These are phyloP conservation scores for Macaranga tanarius DNA, from an alignment of 441 rosid genomes.

Conservation along the genomic window DNA sequence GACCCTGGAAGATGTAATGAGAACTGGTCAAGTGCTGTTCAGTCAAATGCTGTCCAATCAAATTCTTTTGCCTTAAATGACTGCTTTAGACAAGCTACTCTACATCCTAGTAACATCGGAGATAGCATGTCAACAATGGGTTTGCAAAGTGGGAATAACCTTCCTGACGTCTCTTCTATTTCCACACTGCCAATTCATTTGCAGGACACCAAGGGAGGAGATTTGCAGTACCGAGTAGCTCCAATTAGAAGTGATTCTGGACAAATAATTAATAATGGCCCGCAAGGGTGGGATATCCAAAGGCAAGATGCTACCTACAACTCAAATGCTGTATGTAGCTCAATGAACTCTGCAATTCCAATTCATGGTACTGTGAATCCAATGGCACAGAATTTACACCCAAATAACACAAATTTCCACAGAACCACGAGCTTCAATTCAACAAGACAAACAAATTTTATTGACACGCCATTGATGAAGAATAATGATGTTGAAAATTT, in stretches of 20 bases:
- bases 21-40: slow-evolving; percentile 49
- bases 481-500: slow-evolving; percentile 36
- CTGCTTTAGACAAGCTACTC: slow-evolving; percentile 32
- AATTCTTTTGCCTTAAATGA: slow-evolving; percentile 31
- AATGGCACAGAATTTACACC: slow-evolving; percentile 36
- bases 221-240: slow-evolving; percentile 31
- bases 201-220: slow-evolving; percentile 34
- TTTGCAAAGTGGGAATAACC: slow-evolving; percentile 37
- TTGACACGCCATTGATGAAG: slow-evolving; percentile 36
- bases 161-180: slow-evolving; percentile 33
- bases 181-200: slow-evolving; percentile 28
- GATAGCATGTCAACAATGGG: slow-evolving; percentile 39
- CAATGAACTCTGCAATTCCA: slow-evolving; percentile 36
- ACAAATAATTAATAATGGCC: slow-evolving; percentile 28
- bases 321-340: slow-evolving; percentile 31
- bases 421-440: slow-evolving; percentile 41
- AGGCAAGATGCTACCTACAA: slow-evolving; percentile 31
- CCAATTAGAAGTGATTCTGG: slow-evolving; percentile 26
- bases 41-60: slow-evolving; percentile 34
- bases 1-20: slow-evolving; percentile 40
- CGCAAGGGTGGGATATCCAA: slow-evolving; percentile 36
- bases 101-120: slow-evolving; percentile 33
- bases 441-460: slow-evolving; percentile 34
- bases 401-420: slow-evolving; percentile 34
- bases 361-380: slow-evolving; percentile 26